Conservation (phyloP, 257 asterid genomes). For the Galeopsis tetrahit region DNA sequence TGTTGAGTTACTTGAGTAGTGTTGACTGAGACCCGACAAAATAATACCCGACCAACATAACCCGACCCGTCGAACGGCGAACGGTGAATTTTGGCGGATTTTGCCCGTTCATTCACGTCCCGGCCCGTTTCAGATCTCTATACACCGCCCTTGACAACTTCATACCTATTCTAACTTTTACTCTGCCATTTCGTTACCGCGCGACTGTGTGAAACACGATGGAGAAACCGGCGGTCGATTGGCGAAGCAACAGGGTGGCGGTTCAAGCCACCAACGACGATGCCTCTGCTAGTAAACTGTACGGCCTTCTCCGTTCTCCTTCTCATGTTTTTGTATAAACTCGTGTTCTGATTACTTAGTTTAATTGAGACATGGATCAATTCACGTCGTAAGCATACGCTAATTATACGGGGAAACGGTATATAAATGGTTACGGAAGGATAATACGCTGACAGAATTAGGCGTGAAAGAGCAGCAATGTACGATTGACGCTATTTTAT, state of each 20-base stretch:
- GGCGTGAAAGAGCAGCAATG: slow-evolving; percentile 5
- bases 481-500: not conserved
- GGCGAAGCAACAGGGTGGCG: slow-evolving; percentile 80
- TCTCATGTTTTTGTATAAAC: slow-evolving; percentile 2
- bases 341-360: not conserved
- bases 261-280: slow-evolving; percentile 98
- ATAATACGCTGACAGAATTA: not conserved
- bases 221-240: slow-evolving; percentile 65
- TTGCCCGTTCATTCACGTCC: not conserved
- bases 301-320: slow-evolving; percentile 22
- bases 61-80: not conserved
- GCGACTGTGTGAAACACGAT: slow-evolving; percentile 35
- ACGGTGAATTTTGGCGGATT: not conserved
- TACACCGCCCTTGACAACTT: not conserved
- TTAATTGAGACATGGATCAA: slow-evolving; percentile 1
- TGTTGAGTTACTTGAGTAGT: too few relatives aligned
- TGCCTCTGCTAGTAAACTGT: slow-evolving; percentile 98
- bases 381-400: not conserved
- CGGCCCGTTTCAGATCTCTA: not conserved
- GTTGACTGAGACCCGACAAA: too few relatives aligned
- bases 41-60: too few relatives aligned
- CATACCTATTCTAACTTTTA: not conserved
- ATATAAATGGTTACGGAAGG: slow-evolving; percentile 6
- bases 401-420: not conserved
- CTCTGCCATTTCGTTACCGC: not conserved